These are phyloP conservation scores for Thermothielavioides terrestris DNA, from an alignment of 495 filamentous ascomycete genomes.

Conservation along the genomic window DNA sequence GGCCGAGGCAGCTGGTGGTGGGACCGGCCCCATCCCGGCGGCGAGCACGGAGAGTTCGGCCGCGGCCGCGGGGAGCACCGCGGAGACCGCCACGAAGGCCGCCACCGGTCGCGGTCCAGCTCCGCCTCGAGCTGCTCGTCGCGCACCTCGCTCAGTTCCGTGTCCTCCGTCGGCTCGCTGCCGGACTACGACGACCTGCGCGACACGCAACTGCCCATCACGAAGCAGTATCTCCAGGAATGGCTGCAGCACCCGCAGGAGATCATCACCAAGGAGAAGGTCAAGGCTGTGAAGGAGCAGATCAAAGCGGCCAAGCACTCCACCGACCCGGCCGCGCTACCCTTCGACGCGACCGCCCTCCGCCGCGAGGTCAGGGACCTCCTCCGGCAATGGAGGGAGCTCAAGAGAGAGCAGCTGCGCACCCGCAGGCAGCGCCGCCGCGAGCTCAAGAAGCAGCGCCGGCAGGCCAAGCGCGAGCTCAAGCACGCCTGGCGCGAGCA, in stretches of 20 bases:
- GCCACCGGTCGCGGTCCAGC: slow-evolving; percentile 11
- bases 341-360: slow-evolving; percentile 21
- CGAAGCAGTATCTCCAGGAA: slow-evolving; percentile 25
- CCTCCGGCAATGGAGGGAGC: slow-evolving; percentile 31
- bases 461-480: slow-evolving; percentile 26
- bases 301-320: slow-evolving; percentile 33
- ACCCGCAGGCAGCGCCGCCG: slow-evolving; percentile 16
- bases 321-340: slow-evolving; percentile 7
- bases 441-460: slow-evolving; percentile 19
- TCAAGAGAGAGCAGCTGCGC: slow-evolving; percentile 35
- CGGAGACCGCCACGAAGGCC: not conserved
- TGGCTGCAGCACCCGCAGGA: slow-evolving; percentile 39
- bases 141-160: slow-evolving; percentile 25
- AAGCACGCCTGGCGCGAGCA: slow-evolving; percentile 19
- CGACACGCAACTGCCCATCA: slow-evolving; percentile 33
- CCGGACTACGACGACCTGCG: slow-evolving; percentile 38
- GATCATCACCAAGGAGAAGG: slow-evolving; percentile 33
- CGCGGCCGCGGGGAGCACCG: not conserved
- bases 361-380: slow-evolving; percentile 33
- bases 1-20: not conserved
- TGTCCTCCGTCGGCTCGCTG: slow-evolving; percentile 37
- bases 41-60: not conserved
- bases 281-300: slow-evolving; percentile 27
- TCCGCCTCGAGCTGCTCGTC: slow-evolving; percentile 18
- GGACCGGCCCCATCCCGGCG: not conserved